Base-by-base conservation (phyloP, 1,139 yeast species). In the Saccharomyces hybrid region DNA sequence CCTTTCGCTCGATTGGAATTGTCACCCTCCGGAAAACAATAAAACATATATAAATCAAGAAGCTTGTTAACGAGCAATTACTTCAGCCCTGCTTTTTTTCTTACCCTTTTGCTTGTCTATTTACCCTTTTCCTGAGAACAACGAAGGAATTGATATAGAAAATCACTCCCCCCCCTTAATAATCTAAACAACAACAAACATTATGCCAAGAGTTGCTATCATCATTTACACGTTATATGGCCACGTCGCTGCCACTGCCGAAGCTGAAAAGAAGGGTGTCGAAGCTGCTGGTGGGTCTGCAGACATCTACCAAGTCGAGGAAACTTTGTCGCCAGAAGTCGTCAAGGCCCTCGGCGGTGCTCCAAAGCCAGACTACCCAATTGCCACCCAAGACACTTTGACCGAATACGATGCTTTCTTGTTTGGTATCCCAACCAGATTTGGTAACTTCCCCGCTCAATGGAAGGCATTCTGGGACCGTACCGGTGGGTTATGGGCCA, bases 381-480 rank as follows among this genome's bases (percentile, higher is more conserved):
- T 82, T 70, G 88, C 88, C 53, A 75, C 87, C 14, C 68, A 73
- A 24, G 84, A 78, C n/a, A 79, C 82, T 42, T 76, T 88, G 64
- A 71, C 73, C 32, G 72, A 78, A 62, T 87, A 84, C 74, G 95
- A 88, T 68, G 90, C 86, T 52, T 82, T 85, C 75, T 62, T 88
- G 62, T 86, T 88, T 59, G 96, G 96, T 70, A 73, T 87, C 61
- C 93, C 95, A 69, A 87, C 95, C 58, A 82, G 96, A 75, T 88
- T 71, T 71, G 96, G 95, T 73, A 84, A 79, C 75, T 77, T 80
- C 75, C 89, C 95, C 60, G 86, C 90, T 49, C 95, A 88, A 75
- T 81, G 84, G 79, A 83, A 83, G 73, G 75, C 90, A 11, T 88
- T 85, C 78, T 84, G 90, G 85, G 95, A 87, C 67, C 72, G 81